Conservation (phyloP, 257 asterid species). For the Penstemon eatonii region DNA sequence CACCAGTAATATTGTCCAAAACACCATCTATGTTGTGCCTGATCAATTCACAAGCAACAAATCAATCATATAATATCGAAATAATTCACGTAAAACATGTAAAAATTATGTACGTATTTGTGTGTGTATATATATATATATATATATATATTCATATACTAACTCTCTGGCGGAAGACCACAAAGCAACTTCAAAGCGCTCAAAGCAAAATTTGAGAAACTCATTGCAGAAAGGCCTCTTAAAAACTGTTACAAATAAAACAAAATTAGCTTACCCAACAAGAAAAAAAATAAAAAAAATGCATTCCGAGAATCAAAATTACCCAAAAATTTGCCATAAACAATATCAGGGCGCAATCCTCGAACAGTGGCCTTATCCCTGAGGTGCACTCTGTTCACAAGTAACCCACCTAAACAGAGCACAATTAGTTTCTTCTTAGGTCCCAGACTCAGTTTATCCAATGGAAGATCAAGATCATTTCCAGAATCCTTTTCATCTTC, state of each 20-base stretch:
- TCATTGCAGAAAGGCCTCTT: conserved; percentile 62
- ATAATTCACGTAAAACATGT: no score
- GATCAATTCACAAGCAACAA: neutral
- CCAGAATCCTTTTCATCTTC: conserved; percentile 25
- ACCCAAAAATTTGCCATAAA: conserved; percentile 43
- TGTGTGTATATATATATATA: no score
- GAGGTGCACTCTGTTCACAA: conserved; percentile 43
- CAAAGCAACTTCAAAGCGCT: conserved; percentile 56
- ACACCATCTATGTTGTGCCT: conserved; percentile 50
- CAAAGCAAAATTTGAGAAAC: conserved; percentile 56
- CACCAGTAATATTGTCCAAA: conserved; percentile 38
- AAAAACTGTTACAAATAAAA: conserved; percentile 33
- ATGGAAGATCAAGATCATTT: conserved; percentile 35
- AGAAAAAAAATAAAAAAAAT: neutral
- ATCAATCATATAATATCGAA: neutral
- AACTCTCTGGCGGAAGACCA: conserved; percentile 70
- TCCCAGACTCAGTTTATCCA: conserved; percentile 51
- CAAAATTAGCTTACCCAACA: neutral
- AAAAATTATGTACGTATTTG: neutral
- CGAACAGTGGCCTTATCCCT: conserved; percentile 27
- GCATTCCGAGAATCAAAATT: neutral
- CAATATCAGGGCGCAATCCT: conserved; percentile 39
- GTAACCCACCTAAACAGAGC: conserved; percentile 54
- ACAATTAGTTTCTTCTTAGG: conserved; percentile 60
- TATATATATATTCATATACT: neutral